Percentiles rank a stretch among this genome's conserved stretches.
Conservation (phyloP, 139 green algal species). For the Parachlorella kessleri region DNA sequence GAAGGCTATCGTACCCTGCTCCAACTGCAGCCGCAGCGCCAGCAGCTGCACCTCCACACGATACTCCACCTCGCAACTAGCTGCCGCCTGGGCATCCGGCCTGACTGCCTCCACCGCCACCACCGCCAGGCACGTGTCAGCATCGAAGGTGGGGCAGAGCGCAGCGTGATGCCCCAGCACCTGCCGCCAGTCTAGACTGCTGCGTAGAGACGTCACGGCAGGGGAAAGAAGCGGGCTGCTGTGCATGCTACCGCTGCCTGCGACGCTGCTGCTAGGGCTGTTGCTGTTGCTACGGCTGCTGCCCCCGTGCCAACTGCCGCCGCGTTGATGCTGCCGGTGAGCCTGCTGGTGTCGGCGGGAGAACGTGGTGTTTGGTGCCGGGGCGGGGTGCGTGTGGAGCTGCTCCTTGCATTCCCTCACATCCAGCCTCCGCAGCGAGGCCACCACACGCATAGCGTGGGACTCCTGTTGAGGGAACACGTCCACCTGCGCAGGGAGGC, state of each 20-base stretch:
- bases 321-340: constrained; percentile 14
- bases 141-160: not conserved
- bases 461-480: too few relatives aligned
- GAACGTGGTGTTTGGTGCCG: too few relatives aligned
- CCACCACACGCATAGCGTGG: too few relatives aligned
- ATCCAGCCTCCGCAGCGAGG: too few relatives aligned
- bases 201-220: not conserved
- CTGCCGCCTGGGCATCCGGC: too few relatives aligned
- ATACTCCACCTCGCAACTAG: too few relatives aligned
- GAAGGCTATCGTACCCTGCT: constrained; percentile 69
- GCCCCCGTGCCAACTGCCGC: not conserved
- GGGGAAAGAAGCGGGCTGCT: not conserved
- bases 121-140: constrained; percentile 29
- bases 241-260: not conserved
- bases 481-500: too few relatives aligned
- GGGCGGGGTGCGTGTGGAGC: too few relatives aligned
- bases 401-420: too few relatives aligned
- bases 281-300: not conserved
- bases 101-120: constrained; percentile 63
- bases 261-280: not conserved
- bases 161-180: constrained; percentile 28
- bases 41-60: constrained; percentile 49
- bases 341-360: too few relatives aligned
- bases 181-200: constrained; percentile 10
- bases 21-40: constrained; percentile 55